These are phyloP conservation scores for Globisporangium parvum DNA, from an alignment of 352 stramenopile species.

Conservation along the genomic window DNA sequence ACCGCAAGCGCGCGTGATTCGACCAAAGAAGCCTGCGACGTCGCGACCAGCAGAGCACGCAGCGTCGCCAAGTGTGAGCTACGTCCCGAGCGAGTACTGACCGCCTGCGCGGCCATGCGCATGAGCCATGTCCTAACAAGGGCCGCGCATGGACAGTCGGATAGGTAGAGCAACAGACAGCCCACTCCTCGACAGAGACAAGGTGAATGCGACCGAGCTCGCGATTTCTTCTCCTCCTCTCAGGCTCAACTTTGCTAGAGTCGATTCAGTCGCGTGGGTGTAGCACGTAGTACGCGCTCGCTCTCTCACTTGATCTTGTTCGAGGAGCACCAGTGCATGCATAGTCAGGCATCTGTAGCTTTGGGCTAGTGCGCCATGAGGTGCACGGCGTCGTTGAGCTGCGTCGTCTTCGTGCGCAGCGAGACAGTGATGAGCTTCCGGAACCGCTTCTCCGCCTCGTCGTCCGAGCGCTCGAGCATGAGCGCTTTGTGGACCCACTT, in stretches of 20 bases:
- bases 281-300: too few species aligned
- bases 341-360: background rate
- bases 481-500: slow-evolving; percentile 76
- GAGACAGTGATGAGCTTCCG: slow-evolving; percentile 73
- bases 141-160: background rate
- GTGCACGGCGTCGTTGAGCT: slow-evolving; percentile 81
- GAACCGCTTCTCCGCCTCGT: slow-evolving; percentile 54
- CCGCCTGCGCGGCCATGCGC: background rate
- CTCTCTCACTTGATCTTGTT: background rate
- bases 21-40: slow-evolving; percentile 54
- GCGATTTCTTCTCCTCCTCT: too few species aligned
- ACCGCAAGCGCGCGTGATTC: slow-evolving; percentile 67
- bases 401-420: slow-evolving; percentile 71
- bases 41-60: slow-evolving; percentile 21
- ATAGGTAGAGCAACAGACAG: too few species aligned
- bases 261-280: too few species aligned
- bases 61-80: slow-evolving; percentile 9
- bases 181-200: too few species aligned
- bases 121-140: background rate
- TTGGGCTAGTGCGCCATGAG: slow-evolving; percentile 63
- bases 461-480: slow-evolving; percentile 69
- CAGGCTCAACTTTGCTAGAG: too few species aligned
- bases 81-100: slow-evolving; percentile 10
- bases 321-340: background rate
- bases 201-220: too few species aligned